A percentile compares a stretch with the other conserved stretches of the same genome.
Evolutionary conservation across 306 rosid genomes (phyloP).

Genomic region (Trifolium fragiferum): DNA sequence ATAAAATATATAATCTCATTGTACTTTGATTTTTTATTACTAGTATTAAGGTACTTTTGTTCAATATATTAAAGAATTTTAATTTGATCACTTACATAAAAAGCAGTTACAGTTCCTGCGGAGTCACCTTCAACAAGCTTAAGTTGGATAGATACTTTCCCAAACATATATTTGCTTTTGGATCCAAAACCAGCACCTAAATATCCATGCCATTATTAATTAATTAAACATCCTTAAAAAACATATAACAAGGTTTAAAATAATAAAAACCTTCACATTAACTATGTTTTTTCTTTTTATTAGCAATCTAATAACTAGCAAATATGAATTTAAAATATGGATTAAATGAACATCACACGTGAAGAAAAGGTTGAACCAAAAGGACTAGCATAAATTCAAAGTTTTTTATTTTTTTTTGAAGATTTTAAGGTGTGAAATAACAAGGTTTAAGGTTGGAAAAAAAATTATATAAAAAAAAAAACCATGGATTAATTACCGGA

Average conservation of each 20-base stretch:
- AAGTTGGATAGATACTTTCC: conserved; percentile 79
- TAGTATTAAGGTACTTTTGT: neutral
- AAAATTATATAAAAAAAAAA: neutral
- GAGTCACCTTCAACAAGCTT: conserved; percentile 93
- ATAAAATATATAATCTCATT: neutral
- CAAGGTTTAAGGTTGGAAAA: neutral
- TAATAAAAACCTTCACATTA: neutral
- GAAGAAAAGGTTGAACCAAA: too few relatives aligned
- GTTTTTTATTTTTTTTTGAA: too few relatives aligned
- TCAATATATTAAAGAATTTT: neutral
- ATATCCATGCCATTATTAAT: conserved; percentile 9
- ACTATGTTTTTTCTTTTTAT: too few relatives aligned
- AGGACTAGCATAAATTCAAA: too few relatives aligned
- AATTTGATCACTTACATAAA: conserved; percentile 63
- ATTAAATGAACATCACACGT: neutral
- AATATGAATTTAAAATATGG: neutral
- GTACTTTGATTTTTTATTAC: too few relatives aligned
- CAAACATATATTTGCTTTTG: conserved; percentile 82
- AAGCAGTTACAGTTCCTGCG: conserved; percentile 95
- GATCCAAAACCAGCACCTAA: conserved; percentile 90
- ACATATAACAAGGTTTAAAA: neutral
- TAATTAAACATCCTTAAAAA: neutral
- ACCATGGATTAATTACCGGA: conserved; percentile 59
- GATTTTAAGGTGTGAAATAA: neutral
- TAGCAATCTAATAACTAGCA: neutral